A percentile compares a stretch with the other conserved stretches of the same genome.
Evolutionary conservation across 2,329 filamentous ascomycete genomes (phyloP).

Genomic region (Aureobasidium namibiae): DNA sequence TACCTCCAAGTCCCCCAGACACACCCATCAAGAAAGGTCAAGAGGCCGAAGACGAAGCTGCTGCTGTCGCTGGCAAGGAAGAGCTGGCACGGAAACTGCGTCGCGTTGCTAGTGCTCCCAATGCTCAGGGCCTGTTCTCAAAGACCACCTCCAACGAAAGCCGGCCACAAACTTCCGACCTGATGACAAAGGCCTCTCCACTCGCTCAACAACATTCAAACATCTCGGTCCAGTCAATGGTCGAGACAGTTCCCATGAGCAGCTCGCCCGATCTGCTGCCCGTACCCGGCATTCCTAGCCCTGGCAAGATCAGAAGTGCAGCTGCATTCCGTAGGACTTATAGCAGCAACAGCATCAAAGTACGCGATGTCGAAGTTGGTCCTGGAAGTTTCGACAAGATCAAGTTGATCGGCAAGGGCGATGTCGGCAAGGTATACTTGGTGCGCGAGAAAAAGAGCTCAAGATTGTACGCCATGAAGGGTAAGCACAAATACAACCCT

Average conservation of each 20-base stretch:
- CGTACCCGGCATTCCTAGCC: conserved; percentile 43
- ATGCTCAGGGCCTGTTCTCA: conserved; percentile 84
- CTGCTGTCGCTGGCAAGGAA: conserved; percentile 76
- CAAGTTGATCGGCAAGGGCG: conserved; percentile 96
- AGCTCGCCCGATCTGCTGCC: conserved; percentile 24
- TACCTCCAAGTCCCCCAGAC: conserved; percentile 86
- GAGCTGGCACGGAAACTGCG: conserved; percentile 88
- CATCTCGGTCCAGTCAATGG: conserved; percentile 46
- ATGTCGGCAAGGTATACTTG: conserved; percentile 96
- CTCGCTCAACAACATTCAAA: conserved; percentile 20
- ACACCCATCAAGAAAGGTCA: conserved; percentile 68
- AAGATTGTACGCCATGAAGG: conserved; percentile 96
- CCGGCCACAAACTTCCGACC: conserved; percentile 72
- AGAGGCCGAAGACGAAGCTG: conserved; percentile 56
- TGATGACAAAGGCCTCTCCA: conserved; percentile 64
- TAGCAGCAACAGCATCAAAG: conserved; percentile 98
- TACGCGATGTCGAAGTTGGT: conserved; percentile 91
- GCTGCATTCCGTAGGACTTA: conserved; percentile 88
- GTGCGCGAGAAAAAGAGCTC: conserved; percentile 97
- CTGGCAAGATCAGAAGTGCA: conserved; percentile 55
- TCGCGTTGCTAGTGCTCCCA: conserved; percentile 90
- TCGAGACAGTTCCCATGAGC: conserved; percentile 35
- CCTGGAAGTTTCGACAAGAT: conserved; percentile 98
- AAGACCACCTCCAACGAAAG: conserved; percentile 48
- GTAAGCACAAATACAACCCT: conserved; percentile 41